Evolutionary conservation across 306 rosid species (phyloP), one percentile per base, ranked within the genome.

Genomic region (Coriaria nepalensis): DNA sequence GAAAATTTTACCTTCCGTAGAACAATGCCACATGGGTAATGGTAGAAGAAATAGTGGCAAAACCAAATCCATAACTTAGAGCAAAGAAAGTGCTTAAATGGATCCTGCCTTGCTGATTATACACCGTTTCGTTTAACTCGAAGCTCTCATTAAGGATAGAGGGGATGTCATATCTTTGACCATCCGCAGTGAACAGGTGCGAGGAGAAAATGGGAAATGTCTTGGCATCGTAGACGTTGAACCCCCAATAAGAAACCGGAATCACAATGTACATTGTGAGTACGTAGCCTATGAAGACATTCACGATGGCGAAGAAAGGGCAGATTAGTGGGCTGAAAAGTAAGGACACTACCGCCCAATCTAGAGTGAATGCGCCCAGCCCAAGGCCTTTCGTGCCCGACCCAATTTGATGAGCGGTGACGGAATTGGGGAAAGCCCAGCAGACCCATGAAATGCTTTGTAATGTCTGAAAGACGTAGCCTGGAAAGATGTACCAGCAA

Each of bases 61-160:
- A 86, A 51, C 96, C 96, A 49, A 86, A 72, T 6, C 93, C 96
- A 49, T 78, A 86, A 11, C 78, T 65, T 45, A 86, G 61, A 43
- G 93, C 49, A 6, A 86, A 86, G 56, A 81, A 74, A 49, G 74
- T 63, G 54, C 96, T 81, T 7, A 81, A 65, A 47, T 74, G 62
- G 43, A 86, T 65, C 49, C 66, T 59, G 4, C 93, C 95, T 49
- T 62, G 77, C 38, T 63, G 40, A 0, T 6, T 35, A 37, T 86
- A 82, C 45, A 52, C 13, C 0, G 33, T 49, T 13, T 29, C 6
- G 46, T 77, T 45, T 0, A 86, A 13, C 69, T 86, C 79, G 41
- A 86, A 79, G 5, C 66, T 39, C 9, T 70, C 50, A 53, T 86
- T 61, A 5, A 81, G 88, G 56, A 86, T 77, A 10, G 69, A 67